Conservation (phyloP, 352 stramenopile genomes). For the Thalassiosira allenii region DNA sequence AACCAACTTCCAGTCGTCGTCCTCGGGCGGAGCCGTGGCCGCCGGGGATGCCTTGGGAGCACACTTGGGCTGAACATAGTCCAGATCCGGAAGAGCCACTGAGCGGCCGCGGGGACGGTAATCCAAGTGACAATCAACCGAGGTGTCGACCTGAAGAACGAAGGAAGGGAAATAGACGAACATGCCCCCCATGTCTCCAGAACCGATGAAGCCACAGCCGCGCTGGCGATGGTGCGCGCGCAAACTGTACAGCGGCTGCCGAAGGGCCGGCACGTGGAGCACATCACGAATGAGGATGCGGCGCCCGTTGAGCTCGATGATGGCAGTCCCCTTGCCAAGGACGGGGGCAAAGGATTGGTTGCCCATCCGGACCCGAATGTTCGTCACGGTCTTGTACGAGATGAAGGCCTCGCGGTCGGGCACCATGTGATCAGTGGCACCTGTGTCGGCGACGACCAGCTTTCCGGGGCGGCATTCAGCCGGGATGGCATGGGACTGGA, state of each 20-base stretch:
- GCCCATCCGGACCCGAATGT: slow-evolving; percentile 1
- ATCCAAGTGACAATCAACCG: background rate
- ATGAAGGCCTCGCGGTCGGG: slow-evolving; percentile 24
- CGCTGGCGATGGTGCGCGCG: background rate
- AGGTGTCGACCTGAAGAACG: slow-evolving; percentile 17
- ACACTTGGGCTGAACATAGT: slow-evolving; percentile 9
- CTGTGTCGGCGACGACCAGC: slow-evolving; percentile 7
- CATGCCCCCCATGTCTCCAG: background rate
- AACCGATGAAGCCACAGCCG: slow-evolving; percentile 27
- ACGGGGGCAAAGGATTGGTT: slow-evolving; percentile 20
- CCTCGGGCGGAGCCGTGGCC: background rate
- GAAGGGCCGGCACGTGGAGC: slow-evolving; percentile 27
- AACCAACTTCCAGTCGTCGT: too few species aligned
- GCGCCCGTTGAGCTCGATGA: slow-evolving; percentile 32
- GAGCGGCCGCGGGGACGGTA: slow-evolving; percentile 4
- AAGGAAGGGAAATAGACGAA: slow-evolving; percentile 40
- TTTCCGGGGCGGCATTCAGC: background rate
- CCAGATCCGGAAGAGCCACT: background rate
- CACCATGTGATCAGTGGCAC: slow-evolving; percentile 21
- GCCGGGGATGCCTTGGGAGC: background rate
- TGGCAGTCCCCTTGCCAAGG: slow-evolving; percentile 1
- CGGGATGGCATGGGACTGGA: background rate
- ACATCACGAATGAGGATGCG: slow-evolving; percentile 11
- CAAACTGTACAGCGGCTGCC: slow-evolving; percentile 17
- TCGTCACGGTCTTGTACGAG: slow-evolving; percentile 22